A percentile compares a stretch with the other conserved stretches of the same genome.
These are phyloP conservation scores for Primulina huaijiensis DNA, from an alignment of 257 asterid genomes.

Conservation along the genomic window DNA sequence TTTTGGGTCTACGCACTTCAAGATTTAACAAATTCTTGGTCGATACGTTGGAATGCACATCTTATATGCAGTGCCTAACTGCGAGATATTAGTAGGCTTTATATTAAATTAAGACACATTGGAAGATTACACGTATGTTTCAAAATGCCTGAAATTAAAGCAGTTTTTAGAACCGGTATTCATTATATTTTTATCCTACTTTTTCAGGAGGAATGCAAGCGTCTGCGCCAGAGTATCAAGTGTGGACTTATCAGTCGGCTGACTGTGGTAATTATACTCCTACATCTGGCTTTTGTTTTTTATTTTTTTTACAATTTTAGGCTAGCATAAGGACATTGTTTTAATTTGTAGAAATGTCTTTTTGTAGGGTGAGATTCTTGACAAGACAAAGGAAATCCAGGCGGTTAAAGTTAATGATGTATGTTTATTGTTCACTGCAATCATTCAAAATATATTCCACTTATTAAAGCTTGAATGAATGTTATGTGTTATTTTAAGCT, in stretches of 20 bases:
- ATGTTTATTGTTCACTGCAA: constrained; percentile 33
- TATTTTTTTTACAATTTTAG: constrained; percentile 1
- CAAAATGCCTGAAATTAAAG: constrained; percentile 1
- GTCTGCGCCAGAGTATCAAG: constrained; percentile 95
- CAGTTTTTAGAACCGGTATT: neutral
- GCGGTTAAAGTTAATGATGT: constrained; percentile 87
- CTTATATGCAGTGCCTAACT: neutral
- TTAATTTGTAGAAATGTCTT: constrained; percentile 17
- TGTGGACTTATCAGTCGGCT: constrained; percentile 84
- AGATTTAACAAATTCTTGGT: neutral
- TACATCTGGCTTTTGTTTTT: constrained; percentile 4
- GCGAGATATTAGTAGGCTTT: too few relatives aligned
- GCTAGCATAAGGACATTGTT: constrained; percentile 12
- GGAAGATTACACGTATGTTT: constrained; percentile 1
- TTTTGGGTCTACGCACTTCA: neutral
- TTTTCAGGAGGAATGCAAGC: constrained; percentile 95
- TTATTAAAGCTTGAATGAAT: constrained; percentile 2
- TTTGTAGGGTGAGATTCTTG: constrained; percentile 92
- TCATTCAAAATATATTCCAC: constrained; percentile 4
- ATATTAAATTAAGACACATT: too few relatives aligned
- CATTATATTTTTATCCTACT: constrained; percentile 9
- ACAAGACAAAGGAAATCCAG: constrained; percentile 90
- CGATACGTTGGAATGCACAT: neutral
- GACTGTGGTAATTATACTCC: constrained; percentile 68
- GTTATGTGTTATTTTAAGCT: constrained; percentile 8